phyloP scores from a whole-genome alignment of 2,329 filamentous ascomycete genomes.

The Venturia pyrina region DNA sequence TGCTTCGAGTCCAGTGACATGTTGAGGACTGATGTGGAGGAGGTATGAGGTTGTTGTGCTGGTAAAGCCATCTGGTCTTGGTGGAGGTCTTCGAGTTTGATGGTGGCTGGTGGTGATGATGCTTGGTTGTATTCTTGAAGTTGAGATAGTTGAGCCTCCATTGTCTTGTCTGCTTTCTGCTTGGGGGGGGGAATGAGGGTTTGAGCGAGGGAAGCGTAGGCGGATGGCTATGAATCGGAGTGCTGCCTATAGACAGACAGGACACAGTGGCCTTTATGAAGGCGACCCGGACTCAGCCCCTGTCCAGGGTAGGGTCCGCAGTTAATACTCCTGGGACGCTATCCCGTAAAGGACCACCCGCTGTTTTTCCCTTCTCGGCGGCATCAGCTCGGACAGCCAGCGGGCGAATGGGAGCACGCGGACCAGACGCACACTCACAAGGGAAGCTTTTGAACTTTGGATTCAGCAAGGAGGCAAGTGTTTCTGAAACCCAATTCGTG shows the following conservation, averaged over 20 bases:
- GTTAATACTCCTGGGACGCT: not conserved
- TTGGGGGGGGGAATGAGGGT: not conserved
- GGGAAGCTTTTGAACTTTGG: not conserved
- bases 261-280: constrained; percentile 1
- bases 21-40: constrained; percentile 8
- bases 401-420: not conserved
- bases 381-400: not conserved
- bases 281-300: not conserved
- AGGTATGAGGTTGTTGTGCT: constrained; percentile 14
- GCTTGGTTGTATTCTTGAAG: constrained; percentile 3
- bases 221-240: not conserved
- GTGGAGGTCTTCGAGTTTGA: constrained; percentile 33
- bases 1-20: constrained; percentile 17
- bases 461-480: not conserved
- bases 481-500: constrained; percentile 3
- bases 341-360: not conserved
- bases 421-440: not conserved
- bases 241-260: not conserved
- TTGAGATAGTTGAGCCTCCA: constrained; percentile 2
- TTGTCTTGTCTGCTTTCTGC: constrained; percentile 1
- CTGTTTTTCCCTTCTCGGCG: not conserved
- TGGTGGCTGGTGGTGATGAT: constrained; percentile 19
- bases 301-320: not conserved
- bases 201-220: not conserved
- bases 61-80: constrained; percentile 19